Conservation (phyloP, 371 early-diverging fungal genomes). For the Mucor indicus region DNA sequence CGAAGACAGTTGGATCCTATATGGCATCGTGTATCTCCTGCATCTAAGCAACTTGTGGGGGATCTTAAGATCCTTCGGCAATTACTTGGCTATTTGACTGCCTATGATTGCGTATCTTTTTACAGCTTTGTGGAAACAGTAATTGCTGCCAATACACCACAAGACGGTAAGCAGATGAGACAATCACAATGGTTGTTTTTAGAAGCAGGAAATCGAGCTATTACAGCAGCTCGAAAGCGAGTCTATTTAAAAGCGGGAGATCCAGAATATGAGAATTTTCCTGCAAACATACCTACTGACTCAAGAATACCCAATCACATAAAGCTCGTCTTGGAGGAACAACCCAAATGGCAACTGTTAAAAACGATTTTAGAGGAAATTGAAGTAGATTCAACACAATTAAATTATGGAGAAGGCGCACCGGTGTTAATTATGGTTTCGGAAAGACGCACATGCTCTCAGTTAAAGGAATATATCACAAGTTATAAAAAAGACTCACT, state of each 20-base stretch:
- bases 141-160: slow-evolving; percentile 51
- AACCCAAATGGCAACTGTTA: slow-evolving; percentile 89
- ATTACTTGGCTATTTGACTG: slow-evolving; percentile 71
- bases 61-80: slow-evolving; percentile 76
- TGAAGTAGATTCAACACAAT: slow-evolving; percentile 38
- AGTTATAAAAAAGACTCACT: slow-evolving; percentile 17
- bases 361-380: slow-evolving; percentile 74
- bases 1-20: slow-evolving; percentile 78
- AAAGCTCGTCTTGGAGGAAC: slow-evolving; percentile 78
- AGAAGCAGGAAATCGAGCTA: slow-evolving; percentile 82
- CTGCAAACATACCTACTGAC: neutral
- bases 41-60: slow-evolving; percentile 71
- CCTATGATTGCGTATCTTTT: slow-evolving; percentile 89
- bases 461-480: slow-evolving; percentile 60
- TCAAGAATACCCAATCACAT: slow-evolving; percentile 56
- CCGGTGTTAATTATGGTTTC: slow-evolving; percentile 72
- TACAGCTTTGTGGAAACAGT: slow-evolving; percentile 83
- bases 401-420: slow-evolving; percentile 12
- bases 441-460: slow-evolving; percentile 64
- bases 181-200: slow-evolving; percentile 80
- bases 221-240: slow-evolving; percentile 59
- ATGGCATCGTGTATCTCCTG: slow-evolving; percentile 81
- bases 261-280: slow-evolving; percentile 28
- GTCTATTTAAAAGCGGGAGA: slow-evolving; percentile 54
- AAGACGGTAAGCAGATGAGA: slow-evolving; percentile 27